These are phyloP conservation scores for Catenaria anguillulae DNA, from an alignment of 371 early-diverging fungal genomes.

Conservation along the genomic window DNA sequence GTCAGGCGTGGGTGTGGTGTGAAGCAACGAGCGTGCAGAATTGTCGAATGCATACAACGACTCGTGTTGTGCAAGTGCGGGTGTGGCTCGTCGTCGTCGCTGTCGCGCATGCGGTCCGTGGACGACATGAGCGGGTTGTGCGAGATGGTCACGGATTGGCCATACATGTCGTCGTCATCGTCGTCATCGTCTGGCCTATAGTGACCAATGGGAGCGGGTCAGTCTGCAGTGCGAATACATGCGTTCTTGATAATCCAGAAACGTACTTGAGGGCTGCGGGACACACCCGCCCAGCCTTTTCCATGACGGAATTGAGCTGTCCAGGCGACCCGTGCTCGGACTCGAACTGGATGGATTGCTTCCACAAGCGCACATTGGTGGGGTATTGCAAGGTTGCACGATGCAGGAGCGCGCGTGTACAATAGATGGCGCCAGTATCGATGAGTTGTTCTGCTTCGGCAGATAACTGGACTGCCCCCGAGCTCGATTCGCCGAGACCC, in stretches of 20 bases:
- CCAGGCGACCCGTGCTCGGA: not conserved
- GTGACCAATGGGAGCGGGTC: too few relatives aligned
- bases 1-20: too few relatives aligned
- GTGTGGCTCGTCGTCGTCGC: too few relatives aligned
- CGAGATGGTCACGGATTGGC: not conserved
- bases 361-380: too few relatives aligned
- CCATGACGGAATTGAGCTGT: not conserved
- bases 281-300: not conserved
- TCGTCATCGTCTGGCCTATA: not conserved
- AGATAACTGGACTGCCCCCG: not conserved
- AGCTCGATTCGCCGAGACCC: not conserved
- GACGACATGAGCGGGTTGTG: not conserved
- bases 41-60: too few relatives aligned
- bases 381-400: too few relatives aligned
- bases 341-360: not conserved
- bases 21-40: too few relatives aligned
- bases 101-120: too few relatives aligned
- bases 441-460: not conserved
- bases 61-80: too few relatives aligned
- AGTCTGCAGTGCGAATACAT: too few relatives aligned
- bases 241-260: too few relatives aligned
- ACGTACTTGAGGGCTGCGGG: not conserved
- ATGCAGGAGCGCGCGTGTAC: not conserved
- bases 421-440: not conserved
- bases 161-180: not conserved